Evolutionary conservation across 163 green algal species (phyloP).

Genomic region (Coccomyxa subellipsoidea): DNA sequence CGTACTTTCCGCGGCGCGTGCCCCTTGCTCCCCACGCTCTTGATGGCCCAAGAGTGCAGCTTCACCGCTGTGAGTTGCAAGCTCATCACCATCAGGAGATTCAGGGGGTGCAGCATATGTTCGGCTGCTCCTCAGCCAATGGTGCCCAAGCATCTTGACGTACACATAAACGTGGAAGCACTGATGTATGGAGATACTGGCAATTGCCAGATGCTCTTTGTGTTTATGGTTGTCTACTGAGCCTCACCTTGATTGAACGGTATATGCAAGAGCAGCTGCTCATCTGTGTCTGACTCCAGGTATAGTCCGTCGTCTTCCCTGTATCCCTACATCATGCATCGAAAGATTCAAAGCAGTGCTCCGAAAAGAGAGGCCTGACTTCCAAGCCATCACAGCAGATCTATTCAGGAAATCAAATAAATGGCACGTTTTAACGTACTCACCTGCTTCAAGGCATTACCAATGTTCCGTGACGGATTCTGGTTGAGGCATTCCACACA

Average conservation of each 20-base stretch:
- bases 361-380: no score
- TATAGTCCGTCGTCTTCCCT: slow-evolving; percentile 61
- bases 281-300: slow-evolving; percentile 68
- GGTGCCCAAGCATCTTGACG: no score
- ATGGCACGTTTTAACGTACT: no score
- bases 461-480: slow-evolving; percentile 38
- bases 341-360: no score
- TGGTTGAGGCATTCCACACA: slow-evolving; percentile 65
- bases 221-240: slow-evolving; percentile 2
- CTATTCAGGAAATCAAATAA: background rate
- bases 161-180: no score
- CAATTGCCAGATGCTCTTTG: no score
- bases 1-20: slow-evolving; percentile 44
- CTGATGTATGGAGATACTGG: no score
- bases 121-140: no score
- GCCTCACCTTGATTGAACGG: slow-evolving; percentile 54
- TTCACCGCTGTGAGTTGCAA: slow-evolving; percentile 45
- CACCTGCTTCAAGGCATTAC: slow-evolving; percentile 73
- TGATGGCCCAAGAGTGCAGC: slow-evolving; percentile 57
- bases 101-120: no score
- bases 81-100: background rate
- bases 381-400: background rate
- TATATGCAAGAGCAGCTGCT: slow-evolving; percentile 75
- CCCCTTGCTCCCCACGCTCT: slow-evolving; percentile 26
- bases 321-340: slow-evolving; percentile 71